Conservation (phyloP, 495 filamentous ascomycete genomes). For the Pyronema domesticum region DNA sequence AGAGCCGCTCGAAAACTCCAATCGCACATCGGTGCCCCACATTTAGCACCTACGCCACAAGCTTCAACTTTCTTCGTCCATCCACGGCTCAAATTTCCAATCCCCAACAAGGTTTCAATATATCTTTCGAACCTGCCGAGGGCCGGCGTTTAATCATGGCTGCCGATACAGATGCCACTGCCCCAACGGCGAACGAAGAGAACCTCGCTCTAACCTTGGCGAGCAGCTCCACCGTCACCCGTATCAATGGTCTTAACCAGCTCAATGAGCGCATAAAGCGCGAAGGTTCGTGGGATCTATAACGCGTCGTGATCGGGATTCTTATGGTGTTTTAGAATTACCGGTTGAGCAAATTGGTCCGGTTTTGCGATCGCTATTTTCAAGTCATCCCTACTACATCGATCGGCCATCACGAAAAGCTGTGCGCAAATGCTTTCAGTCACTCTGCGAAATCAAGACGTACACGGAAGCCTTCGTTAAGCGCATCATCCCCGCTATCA, state of each 20-base stretch:
- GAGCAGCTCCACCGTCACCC: conserved; percentile 33
- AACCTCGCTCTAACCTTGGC: conserved; percentile 19
- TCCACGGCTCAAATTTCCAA: not conserved
- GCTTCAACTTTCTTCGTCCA: not conserved
- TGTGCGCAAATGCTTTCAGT: conserved; percentile 54
- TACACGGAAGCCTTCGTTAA: conserved; percentile 43
- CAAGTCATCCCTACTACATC: conserved; percentile 70
- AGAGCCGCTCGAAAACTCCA: conserved; percentile 3
- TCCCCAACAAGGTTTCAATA: not conserved
- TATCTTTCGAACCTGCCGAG: not conserved
- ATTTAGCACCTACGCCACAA: not conserved
- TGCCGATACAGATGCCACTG: conserved; percentile 3
- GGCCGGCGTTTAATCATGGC: conserved; percentile 2
- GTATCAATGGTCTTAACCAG: conserved; percentile 29
- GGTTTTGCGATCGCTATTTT: conserved; percentile 55
- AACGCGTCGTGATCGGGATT: not conserved
- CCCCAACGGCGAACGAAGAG: conserved; percentile 1
- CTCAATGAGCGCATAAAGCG: conserved; percentile 30
- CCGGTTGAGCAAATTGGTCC: conserved; percentile 14
- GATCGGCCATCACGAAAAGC: conserved; percentile 70
- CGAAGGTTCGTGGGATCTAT: conserved; percentile 25
- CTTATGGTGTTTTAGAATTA: conserved; percentile 13
- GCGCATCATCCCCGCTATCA: conserved; percentile 26
- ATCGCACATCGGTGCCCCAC: not conserved
- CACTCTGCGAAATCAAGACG: conserved; percentile 35